These are phyloP conservation scores for Ophiorrhiza pumila DNA, from an alignment of 257 asterid genomes.

Conservation along the genomic window DNA sequence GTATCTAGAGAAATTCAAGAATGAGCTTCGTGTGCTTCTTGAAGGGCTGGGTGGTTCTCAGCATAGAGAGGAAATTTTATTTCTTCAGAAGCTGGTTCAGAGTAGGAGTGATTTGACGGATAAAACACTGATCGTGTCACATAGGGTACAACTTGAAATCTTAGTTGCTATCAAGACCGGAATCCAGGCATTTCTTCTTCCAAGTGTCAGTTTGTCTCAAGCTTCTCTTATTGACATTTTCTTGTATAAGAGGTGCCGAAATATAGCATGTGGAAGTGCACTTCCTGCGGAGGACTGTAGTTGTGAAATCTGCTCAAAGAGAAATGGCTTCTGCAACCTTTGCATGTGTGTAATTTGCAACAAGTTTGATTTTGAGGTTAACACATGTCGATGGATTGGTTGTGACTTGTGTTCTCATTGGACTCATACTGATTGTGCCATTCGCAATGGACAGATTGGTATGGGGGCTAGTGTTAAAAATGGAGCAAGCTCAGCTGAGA, in stretches of 20 bases:
- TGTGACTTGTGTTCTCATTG: constrained; percentile 95
- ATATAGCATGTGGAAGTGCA: constrained; percentile 78
- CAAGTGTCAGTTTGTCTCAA: constrained; percentile 88
- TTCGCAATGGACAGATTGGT: constrained; percentile 73
- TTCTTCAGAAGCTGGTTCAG: constrained; percentile 80
- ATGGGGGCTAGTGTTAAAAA: constrained; percentile 68
- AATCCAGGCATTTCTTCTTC: constrained; percentile 92
- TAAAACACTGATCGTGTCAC: constrained; percentile 53
- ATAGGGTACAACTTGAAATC: constrained; percentile 85
- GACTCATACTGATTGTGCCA: constrained; percentile 98
- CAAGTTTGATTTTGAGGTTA: constrained; percentile 92
- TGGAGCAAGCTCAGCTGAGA: constrained; percentile 66
- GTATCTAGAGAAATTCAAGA: constrained; percentile 71
- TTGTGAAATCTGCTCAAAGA: constrained; percentile 77
- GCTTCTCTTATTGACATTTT: constrained; percentile 86
- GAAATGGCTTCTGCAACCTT: constrained; percentile 92
- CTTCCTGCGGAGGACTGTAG: constrained; percentile 82
- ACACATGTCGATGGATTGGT: constrained; percentile 95
- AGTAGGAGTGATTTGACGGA: constrained; percentile 79
- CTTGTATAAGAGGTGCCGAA: constrained; percentile 79
- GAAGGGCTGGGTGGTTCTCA: constrained; percentile 87
- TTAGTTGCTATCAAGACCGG: constrained; percentile 84
- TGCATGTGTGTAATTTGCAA: constrained; percentile 95
- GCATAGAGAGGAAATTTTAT: constrained; percentile 79
- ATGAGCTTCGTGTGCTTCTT: constrained; percentile 78